Evolutionary conservation across 805 yeast genomes (phyloP), one percentile per base, ranked within the genome.

Genomic region (Candida silvicultrix): DNA sequence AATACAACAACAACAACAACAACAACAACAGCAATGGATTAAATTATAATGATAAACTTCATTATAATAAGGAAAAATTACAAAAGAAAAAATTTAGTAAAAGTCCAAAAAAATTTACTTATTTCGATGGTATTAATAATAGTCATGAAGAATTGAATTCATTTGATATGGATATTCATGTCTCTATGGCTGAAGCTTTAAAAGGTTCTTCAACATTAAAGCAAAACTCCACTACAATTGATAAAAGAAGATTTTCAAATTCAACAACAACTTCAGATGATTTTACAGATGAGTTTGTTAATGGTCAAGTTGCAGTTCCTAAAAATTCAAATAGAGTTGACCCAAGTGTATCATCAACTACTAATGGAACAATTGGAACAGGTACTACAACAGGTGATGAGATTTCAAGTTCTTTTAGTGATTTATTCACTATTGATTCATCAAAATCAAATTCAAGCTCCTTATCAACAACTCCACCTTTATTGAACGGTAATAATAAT

Each of bases 121-220:
- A 43, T 38, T n/a, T 4, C 5, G 21, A 38, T 31, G 35, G 16
- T 31, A 9, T 15, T 31, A 15, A 10, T 31, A 9, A 15, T 31
- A 15, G 35, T 31, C 18, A 36, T 45, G 36, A 34, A 45, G 41
- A 43, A 43, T 42, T n/a, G 11, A 38, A 49, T 28, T 42, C 52
- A 2, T 59, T 58, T 44, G 65, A 65, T 45, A 50, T 66, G 22
- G 71, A 67, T 35, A 57, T 65, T 25, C 63, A 63, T 20, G 45
- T 64, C 12, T 63, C 69, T 5, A 53, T 66, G 50, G 68, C 68
- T 0, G 62, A 59, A 42, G 69, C 67, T 1, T 52, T 66, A 20
- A 55, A 54, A 34, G n/a, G n/a, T n/a, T 42, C 46, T 29, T 38
- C 48, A 9, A 42, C 41, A 6, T 23, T 23, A 4, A 37, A 37